Evolutionary conservation across 345 rosid genomes (phyloP), one percentile per base, ranked within the genome.

Genomic region (Punica granatum): DNA sequence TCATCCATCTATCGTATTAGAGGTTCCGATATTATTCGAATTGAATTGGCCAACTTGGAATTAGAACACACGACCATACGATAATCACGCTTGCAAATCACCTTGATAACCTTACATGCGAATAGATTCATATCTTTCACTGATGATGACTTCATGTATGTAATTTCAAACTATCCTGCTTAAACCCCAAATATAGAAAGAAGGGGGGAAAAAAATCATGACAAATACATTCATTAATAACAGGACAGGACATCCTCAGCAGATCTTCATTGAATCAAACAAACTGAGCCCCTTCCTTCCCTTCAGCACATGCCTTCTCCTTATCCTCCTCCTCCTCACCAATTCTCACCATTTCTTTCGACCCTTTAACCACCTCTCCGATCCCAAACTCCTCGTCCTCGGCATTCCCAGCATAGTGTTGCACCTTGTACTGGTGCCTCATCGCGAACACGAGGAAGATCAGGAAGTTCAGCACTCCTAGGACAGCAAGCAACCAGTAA

Each of bases 401-500:
- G 37, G 42, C 32, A 1, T 64, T 21, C 3, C 3, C 0, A 0
- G 12, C 19, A 6, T 63, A 70, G 41, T 70, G 48, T 73, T 78
- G 87, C 33, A 56, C 72, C 79, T 84, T 92, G 72, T 90, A 92
- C 72, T 83, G 92, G 77, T 92, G 95, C 61, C 64, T 78, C 78
- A 16, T 82, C 15, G 96, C 78, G 71, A 86, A 74, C 53, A 63
- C 59, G 2, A 90, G 77, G 71, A 88, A 90, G 32, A 82, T 32
- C 39, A 83, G 43, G 78, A 88, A 90, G 61, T 90, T 90, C n/a
- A 92, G 11, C 26, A 70, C 75, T n/a, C 92, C 94, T 56, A 93
- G 74, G 16, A 69, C 80, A 21, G 84, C 89, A 11, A 93, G 96
- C 66, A 88, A 44, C 90, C 90, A 84, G 62, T 90, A 93, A 78